Conservation (phyloP, 2,329 filamentous ascomycete genomes). For the Colletotrichum sp. region DNA sequence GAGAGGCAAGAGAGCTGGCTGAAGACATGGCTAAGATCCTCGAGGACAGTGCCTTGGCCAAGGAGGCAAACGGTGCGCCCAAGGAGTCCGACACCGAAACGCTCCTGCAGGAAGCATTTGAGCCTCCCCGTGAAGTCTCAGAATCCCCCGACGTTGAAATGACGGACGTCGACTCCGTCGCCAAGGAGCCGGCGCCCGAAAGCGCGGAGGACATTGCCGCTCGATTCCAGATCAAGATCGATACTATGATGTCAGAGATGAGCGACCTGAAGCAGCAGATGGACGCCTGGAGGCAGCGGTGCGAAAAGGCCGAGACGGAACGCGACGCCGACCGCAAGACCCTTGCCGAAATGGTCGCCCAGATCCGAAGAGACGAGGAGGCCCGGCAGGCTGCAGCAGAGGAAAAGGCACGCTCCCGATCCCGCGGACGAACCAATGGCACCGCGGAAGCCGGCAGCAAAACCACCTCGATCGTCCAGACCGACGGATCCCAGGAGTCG, state of each 20-base stretch:
- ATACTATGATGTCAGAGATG: constrained; percentile 81
- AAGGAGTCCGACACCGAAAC: constrained; percentile 41
- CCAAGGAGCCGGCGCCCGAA: constrained; percentile 34
- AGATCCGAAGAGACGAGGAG: constrained; percentile 74
- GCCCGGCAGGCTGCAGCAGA: constrained; percentile 48
- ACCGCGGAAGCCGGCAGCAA: constrained; percentile 7
- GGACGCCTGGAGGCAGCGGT: constrained; percentile 76
- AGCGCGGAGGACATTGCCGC: constrained; percentile 38
- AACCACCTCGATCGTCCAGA: background rate
- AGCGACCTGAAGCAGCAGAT: constrained; percentile 81
- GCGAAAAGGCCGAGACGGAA: constrained; percentile 82
- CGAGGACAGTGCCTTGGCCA: constrained; percentile 54
- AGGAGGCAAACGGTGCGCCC: constrained; percentile 42
- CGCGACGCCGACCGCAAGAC: constrained; percentile 74
- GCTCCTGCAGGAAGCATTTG: constrained; percentile 51
- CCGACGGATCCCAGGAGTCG: background rate
- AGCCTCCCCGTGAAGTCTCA: constrained; percentile 43
- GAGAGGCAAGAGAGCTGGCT: constrained; percentile 80
- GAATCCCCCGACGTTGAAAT: constrained; percentile 29
- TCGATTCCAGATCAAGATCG: constrained; percentile 73
- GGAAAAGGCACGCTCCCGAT: constrained; percentile 43
- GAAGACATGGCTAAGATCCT: constrained; percentile 81
- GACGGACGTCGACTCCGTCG: constrained; percentile 17
- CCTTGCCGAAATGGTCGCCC: constrained; percentile 86
- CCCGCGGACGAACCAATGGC: constrained; percentile 27